These are phyloP conservation scores for Aurifilum marmelostoma DNA, from an alignment of 2,329 filamentous ascomycete genomes.

Conservation along the genomic window DNA sequence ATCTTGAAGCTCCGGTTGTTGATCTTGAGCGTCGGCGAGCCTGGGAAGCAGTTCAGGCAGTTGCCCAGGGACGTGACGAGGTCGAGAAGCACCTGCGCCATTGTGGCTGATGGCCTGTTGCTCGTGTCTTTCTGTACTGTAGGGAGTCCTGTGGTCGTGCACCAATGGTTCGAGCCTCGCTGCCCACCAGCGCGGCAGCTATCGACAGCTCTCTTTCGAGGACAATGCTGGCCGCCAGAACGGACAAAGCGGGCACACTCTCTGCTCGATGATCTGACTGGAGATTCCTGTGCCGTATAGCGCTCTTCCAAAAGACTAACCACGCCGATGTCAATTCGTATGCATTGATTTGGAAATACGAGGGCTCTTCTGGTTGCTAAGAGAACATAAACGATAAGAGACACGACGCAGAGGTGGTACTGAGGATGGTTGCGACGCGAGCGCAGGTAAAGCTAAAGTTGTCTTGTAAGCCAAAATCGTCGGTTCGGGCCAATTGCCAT, in stretches of 20 bases:
- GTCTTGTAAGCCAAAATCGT: neutral
- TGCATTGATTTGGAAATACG: neutral
- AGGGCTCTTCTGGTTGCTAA: neutral
- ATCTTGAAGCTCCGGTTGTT: conserved; percentile 97
- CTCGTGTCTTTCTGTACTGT: neutral
- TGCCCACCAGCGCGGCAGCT: neutral
- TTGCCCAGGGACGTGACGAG: conserved; percentile 89
- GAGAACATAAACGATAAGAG: neutral
- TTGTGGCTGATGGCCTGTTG: conserved; percentile 41
- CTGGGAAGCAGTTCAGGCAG: conserved; percentile 95
- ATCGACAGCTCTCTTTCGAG: neutral
- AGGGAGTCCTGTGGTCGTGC: neutral
- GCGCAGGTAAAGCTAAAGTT: neutral
- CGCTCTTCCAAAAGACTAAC: neutral
- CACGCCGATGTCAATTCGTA: neutral
- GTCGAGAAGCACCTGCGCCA: conserved; percentile 86
- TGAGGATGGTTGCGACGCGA: neutral
- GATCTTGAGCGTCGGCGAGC: conserved; percentile 91
- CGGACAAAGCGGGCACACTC: neutral
- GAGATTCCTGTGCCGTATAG: neutral
- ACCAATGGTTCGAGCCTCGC: neutral
- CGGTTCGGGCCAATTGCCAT: conserved; percentile 13
- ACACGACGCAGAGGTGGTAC: neutral
- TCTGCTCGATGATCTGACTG: conserved; percentile 7
- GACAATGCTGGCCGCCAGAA: neutral